These are phyloP conservation scores for Rhodomyrtus psidioides DNA, from an alignment of 441 rosid genomes.

Conservation along the genomic window DNA sequence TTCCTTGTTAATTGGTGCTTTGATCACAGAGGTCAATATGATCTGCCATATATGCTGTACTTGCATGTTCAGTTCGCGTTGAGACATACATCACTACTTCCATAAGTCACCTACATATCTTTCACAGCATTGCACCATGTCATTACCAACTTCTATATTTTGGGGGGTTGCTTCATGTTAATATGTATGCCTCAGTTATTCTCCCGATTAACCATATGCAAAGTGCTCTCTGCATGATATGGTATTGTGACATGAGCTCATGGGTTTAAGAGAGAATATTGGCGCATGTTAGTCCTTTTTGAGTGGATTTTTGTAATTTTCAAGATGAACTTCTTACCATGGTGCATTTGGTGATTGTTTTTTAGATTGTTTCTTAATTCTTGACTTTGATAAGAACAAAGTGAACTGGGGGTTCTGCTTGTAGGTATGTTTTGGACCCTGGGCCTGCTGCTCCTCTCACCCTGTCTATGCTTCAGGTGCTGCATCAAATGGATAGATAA, in stretches of 20 bases:
- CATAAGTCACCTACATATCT: background rate
- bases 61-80: background rate
- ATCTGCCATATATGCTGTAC: background rate
- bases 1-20: background rate
- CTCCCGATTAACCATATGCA: background rate
- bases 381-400: constrained; percentile 1
- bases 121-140: background rate
- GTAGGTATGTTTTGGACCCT: constrained; percentile 95
- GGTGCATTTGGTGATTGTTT: background rate
- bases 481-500: constrained; percentile 7
- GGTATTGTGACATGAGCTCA: background rate
- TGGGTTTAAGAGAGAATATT: background rate
- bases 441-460: constrained; percentile 98
- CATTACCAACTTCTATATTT: background rate
- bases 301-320: background rate
- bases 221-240: background rate
- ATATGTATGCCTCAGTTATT: background rate
- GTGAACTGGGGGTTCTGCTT: constrained; percentile 4
- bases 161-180: background rate
- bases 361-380: background rate
- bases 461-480: constrained; percentile 94
- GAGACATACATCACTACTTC: background rate
- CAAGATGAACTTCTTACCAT: background rate
- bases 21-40: background rate
- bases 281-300: background rate